These are phyloP conservation scores for Cercospora sp. DNA, from an alignment of 2,329 filamentous ascomycete species.

Conservation along the genomic window DNA sequence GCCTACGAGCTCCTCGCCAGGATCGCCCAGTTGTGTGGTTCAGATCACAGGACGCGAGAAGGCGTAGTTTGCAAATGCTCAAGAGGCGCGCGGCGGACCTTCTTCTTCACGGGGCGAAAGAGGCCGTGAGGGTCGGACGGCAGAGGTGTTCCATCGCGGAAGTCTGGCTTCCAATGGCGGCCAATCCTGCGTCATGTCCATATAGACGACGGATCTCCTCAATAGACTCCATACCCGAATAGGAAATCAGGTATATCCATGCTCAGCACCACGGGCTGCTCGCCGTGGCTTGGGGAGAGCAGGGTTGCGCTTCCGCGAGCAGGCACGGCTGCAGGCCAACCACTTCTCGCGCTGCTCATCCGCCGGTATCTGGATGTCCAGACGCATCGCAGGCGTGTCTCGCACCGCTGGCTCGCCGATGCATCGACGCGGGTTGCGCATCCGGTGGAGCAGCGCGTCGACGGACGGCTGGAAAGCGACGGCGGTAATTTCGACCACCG, in stretches of 20 bases:
- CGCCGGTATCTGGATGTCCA: not conserved
- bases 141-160: not conserved
- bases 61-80: not conserved
- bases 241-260: conserved; percentile 7
- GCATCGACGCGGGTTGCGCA: not conserved
- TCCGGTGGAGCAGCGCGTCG: not conserved
- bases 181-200: conserved; percentile 5
- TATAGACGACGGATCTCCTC: conserved; percentile 1
- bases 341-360: not conserved
- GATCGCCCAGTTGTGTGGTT: conserved; percentile 14
- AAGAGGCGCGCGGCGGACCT: not conserved
- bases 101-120: not conserved
- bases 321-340: not conserved
- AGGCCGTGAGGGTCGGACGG: not conserved
- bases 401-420: not conserved
- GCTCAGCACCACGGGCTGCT: conserved; percentile 4
- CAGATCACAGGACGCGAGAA: conserved; percentile 10
- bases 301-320: not conserved
- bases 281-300: conserved; percentile 9
- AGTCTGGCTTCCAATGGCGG: conserved; percentile 3
- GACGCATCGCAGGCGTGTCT: not conserved
- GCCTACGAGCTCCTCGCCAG: conserved; percentile 4
- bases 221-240: conserved; percentile 5
- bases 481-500: not conserved
- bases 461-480: not conserved